Conservation (phyloP, 1,139 yeast species). For the Yamadazyma triangularis region DNA sequence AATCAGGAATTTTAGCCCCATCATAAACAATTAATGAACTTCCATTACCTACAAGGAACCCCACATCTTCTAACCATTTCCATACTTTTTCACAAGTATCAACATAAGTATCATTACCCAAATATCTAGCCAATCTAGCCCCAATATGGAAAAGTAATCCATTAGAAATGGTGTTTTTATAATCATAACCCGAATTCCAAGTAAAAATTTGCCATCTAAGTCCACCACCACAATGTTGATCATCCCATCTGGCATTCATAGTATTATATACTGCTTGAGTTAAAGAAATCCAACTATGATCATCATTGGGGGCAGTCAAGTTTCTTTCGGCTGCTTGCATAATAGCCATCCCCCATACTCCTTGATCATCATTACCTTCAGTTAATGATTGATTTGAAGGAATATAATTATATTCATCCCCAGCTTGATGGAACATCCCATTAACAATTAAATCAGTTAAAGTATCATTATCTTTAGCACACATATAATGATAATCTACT, state of each 20-base stretch:
- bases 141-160: conserved; percentile 75
- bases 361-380: conserved; percentile 72
- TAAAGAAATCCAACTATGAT: conserved; percentile 63
- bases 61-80: conserved; percentile 61
- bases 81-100: conserved; percentile 65
- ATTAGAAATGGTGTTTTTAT: conserved; percentile 75
- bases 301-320: conserved; percentile 42
- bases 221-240: conserved; percentile 63
- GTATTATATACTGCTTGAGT: conserved; percentile 76
- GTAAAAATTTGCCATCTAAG: conserved; percentile 82
- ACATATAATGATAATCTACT: conserved; percentile 47
- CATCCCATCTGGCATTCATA: conserved; percentile 75
- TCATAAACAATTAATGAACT: conserved; percentile 52
- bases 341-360: conserved; percentile 62
- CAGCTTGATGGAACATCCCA: conserved; percentile 50
- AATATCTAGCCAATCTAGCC: conserved; percentile 72
- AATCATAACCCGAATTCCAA: conserved; percentile 72
- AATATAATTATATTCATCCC: conserved; percentile 47
- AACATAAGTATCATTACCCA: conserved; percentile 57
- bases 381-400: conserved; percentile 58
- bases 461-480: conserved; percentile 40
- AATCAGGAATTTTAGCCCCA: conserved; percentile 60
- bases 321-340: conserved; percentile 61
- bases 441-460: conserved; percentile 35
- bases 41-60: conserved; percentile 38